These are phyloP conservation scores for Epithele typhae DNA, from an alignment of 768 basidiomycete species.

Conservation along the genomic window DNA sequence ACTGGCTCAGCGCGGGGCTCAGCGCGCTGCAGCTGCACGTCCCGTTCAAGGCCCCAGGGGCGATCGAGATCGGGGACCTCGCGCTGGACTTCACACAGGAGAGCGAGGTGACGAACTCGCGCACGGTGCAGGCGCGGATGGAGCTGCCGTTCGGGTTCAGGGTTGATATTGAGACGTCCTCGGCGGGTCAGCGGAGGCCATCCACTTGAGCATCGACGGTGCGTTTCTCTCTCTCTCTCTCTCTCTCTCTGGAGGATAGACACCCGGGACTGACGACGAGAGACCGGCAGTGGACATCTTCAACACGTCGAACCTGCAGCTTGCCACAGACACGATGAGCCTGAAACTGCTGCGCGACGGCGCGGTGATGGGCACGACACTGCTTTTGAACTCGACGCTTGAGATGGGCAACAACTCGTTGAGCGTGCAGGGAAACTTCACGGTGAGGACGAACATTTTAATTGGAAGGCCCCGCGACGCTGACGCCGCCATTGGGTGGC, in stretches of 20 bases:
- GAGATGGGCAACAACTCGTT: conserved; percentile 58
- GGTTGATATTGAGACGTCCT: conserved; percentile 57
- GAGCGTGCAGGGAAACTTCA: conserved; percentile 44
- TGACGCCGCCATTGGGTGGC: conserved; percentile 37
- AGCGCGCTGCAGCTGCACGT: conserved; percentile 53
- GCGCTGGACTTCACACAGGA: conserved; percentile 50
- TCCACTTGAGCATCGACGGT: conserved; percentile 59
- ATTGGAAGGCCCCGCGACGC: conserved; percentile 51
- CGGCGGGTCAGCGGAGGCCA: conserved; percentile 56
- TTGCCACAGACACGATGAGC: conserved; percentile 62
- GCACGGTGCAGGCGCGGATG: conserved; percentile 55
- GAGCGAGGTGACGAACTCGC: conserved; percentile 46
- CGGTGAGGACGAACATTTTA: conserved; percentile 17
- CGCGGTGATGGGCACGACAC: conserved; percentile 51
- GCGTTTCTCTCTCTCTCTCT: conserved; percentile 6
- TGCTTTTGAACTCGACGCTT: conserved; percentile 57
- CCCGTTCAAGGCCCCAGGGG: conserved; percentile 48
- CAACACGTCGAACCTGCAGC: conserved; percentile 66
- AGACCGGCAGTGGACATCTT: conserved; percentile 51
- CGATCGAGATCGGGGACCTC: conserved; percentile 59
- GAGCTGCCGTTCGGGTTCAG: conserved; percentile 72
- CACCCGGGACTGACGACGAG: conserved; percentile 3
- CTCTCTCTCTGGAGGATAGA: too few relatives aligned
- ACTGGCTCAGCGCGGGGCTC: conserved; percentile 65
- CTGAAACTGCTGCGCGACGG: conserved; percentile 53